Evolutionary conservation across 73 alveolate species (phyloP).

Genomic region (Tetrahymena elliotti): DNA sequence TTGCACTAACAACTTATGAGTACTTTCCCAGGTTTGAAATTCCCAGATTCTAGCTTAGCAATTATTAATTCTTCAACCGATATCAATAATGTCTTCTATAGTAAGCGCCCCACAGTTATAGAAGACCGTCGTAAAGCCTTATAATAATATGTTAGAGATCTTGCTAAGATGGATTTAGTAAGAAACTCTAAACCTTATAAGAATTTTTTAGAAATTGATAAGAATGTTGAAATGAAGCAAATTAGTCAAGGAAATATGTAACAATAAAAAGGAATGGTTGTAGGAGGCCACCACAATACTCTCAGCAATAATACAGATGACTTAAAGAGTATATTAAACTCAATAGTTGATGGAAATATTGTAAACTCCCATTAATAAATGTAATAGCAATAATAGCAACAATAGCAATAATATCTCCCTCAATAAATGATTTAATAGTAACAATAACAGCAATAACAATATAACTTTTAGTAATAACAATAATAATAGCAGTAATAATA

Average conservation of each 20-base stretch:
- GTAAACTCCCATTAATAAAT: not conserved
- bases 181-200: constrained; percentile 21
- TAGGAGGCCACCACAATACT: constrained; percentile 14
- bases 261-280: constrained; percentile 9
- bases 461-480: not conserved
- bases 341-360: constrained; percentile 6
- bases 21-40: constrained; percentile 22
- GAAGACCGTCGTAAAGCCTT: constrained; percentile 42
- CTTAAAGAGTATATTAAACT: constrained; percentile 1
- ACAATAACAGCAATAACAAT: not conserved
- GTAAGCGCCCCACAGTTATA: constrained; percentile 36
- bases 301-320: constrained; percentile 24
- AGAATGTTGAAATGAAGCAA: constrained; percentile 2
- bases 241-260: constrained; percentile 7
- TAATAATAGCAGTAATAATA: not conserved
- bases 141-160: constrained; percentile 21
- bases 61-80: constrained; percentile 35
- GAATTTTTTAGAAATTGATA: constrained; percentile 35
- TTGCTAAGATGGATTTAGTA: constrained; percentile 30
- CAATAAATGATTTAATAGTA: not conserved
- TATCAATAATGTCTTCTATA: constrained; percentile 27
- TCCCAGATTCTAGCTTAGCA: constrained; percentile 44
- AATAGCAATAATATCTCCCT: not conserved
- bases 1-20: constrained; percentile 40
- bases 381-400: constrained; percentile 2